Percentiles rank a stretch among this genome's conserved stretches.
Conservation (phyloP, 345 rosid species). For the Boechera divaricarpa region DNA sequence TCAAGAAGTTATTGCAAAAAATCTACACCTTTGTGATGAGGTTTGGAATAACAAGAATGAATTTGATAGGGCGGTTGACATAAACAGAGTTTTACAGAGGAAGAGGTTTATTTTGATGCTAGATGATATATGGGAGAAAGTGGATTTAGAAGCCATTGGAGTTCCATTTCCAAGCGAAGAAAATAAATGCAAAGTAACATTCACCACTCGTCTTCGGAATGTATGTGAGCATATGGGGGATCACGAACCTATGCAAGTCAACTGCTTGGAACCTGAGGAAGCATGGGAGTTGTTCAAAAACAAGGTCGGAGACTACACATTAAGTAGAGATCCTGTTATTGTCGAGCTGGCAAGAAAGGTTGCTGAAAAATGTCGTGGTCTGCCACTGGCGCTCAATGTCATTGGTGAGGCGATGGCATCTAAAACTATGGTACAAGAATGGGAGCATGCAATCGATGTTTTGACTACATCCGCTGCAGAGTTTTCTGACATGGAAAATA, state of each 20-base stretch:
- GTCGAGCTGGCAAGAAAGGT: not conserved
- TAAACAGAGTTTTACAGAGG: not conserved
- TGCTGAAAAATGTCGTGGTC: not conserved
- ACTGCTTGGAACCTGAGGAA: not conserved
- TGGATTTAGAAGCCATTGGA: constrained; percentile 16
- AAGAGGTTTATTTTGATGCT: constrained; percentile 6
- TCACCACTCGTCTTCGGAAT: not conserved
- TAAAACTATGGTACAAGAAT: constrained; percentile 5
- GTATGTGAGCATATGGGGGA: not conserved
- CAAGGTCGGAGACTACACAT: not conserved
- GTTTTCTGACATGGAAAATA: constrained; percentile 23
- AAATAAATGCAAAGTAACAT: constrained; percentile 14
- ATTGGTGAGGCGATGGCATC: too few species aligned
- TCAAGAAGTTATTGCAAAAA: not conserved
- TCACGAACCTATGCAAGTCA: not conserved
- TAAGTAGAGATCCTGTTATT: not conserved
- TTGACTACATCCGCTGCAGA: constrained; percentile 11
- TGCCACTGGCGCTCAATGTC: not conserved
- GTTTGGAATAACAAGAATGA: not conserved
- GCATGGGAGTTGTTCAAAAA: not conserved
- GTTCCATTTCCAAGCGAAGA: not conserved
- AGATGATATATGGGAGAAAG: constrained; percentile 23
- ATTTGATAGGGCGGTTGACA: not conserved
- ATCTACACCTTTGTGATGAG: not conserved
- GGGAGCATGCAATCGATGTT: constrained; percentile 41